Conservation (phyloP, 352 stramenopile species). For the Phytopythium mirpurense region DNA sequence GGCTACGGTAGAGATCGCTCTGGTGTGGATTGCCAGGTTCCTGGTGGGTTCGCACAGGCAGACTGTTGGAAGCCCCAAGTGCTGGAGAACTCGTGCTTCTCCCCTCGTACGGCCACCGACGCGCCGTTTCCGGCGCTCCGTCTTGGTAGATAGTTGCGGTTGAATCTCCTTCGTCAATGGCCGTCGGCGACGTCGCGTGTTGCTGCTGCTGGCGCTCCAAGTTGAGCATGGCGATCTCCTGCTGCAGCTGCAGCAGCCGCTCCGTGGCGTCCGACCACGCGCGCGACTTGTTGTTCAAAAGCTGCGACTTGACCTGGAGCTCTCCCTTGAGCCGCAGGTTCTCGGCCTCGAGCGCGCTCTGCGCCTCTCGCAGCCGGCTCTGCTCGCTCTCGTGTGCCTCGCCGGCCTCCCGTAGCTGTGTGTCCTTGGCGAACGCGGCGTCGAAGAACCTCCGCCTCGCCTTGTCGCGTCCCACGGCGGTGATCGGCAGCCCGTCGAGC, state of each 20-base stretch:
- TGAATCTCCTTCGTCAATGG: too few relatives aligned
- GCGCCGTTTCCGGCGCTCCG: too few relatives aligned
- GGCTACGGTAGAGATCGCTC: background rate
- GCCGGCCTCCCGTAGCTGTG: constrained; percentile 35
- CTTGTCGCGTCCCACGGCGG: constrained; percentile 37
- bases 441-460: constrained; percentile 59
- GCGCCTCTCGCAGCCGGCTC: constrained; percentile 42
- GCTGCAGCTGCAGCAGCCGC: constrained; percentile 69
- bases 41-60: background rate
- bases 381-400: constrained; percentile 48
- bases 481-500: constrained; percentile 52
- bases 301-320: constrained; percentile 74
- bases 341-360: constrained; percentile 61
- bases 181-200: background rate
- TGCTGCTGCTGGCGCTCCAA: constrained; percentile 27
- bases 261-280: constrained; percentile 77
- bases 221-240: constrained; percentile 82
- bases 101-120: background rate
- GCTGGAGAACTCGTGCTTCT: constrained; percentile 5
- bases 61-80: background rate
- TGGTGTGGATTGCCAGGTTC: background rate
- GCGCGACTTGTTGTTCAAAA: constrained; percentile 79
- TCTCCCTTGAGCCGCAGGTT: constrained; percentile 71
- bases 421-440: constrained; percentile 50
- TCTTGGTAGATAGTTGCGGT: too few relatives aligned